Base-by-base conservation (phyloP, 306 rosid species). In the Sindora glabra region DNA sequence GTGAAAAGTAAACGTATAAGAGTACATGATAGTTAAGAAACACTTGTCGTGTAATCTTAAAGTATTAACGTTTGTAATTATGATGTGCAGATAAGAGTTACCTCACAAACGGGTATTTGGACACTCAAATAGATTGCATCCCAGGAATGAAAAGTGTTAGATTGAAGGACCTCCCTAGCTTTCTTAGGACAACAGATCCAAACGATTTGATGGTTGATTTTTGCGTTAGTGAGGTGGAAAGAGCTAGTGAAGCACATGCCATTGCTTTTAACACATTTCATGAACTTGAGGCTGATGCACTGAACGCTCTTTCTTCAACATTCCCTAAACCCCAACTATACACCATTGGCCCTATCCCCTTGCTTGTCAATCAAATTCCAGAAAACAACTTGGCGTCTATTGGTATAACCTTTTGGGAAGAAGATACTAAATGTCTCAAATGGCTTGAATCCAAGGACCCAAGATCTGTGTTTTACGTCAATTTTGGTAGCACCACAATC, bases 401-500 rank as follows among this genome's bases (percentile, higher is more conserved):
- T 0, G 50, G 63, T 0, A 33, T 56, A 5, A 61, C 23, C 52
- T 69, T 70, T 1, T 70, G 75, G 75, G 26, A 19, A 9, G 75
- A 70, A 10, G 50, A 44, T 5, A 12, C 40, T 0, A 18, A 46
- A 0, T 61, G 58, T 33, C n/a, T 53, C 0, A 19, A 52, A 2
- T 70, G 75, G 75, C 42, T 70, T 8, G 29, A 61, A 16, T 21
- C 63, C n/a, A 62, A 62, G 15, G 49, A 51, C 44, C 58, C 69
- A 32, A 23, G 12, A 11, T 57, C 64, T 3, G 49, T 57, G 13
- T 22, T 39, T 14, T 57, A 23, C 10, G 37, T 57, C 2, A 57
- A 39, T 23, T 57, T 29, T 24, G 64, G 73, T 0, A 58, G 73
- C 2, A 38, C 38, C 8, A 58, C 67, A 4, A 44, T 58, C 2